These are phyloP conservation scores for Pseudogymnoascus sp. DNA, from an alignment of 2,329 filamentous ascomycete species.

Conservation along the genomic window DNA sequence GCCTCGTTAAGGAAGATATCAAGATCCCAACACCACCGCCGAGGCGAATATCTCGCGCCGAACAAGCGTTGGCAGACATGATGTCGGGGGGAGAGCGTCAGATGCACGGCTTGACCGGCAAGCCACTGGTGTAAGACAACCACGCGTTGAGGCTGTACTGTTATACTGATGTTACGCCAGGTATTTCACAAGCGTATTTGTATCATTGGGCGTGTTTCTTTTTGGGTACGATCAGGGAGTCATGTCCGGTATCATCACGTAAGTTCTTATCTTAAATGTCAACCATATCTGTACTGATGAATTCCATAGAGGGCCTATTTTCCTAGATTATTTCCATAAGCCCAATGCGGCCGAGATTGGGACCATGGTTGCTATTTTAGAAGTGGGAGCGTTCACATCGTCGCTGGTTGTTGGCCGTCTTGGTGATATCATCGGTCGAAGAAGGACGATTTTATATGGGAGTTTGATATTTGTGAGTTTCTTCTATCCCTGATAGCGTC, in stretches of 20 bases:
- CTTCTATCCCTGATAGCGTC: background rate
- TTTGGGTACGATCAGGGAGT: constrained; percentile 88
- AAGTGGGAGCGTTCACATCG: constrained; percentile 84
- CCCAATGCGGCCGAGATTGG: constrained; percentile 81
- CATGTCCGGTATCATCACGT: constrained; percentile 70
- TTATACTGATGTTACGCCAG: constrained; percentile 35
- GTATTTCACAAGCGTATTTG: constrained; percentile 90
- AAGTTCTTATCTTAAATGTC: constrained; percentile 22
- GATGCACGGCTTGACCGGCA: constrained; percentile 89
- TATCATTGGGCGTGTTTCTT: constrained; percentile 77
- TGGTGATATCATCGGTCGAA: constrained; percentile 83
- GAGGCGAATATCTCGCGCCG: constrained; percentile 53
- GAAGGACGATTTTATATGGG: constrained; percentile 86
- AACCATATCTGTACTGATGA: constrained; percentile 15
- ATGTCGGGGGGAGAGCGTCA: constrained; percentile 74
- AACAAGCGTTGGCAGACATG: constrained; percentile 68
- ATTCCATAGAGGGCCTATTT: constrained; percentile 62
- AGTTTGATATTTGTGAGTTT: constrained; percentile 63
- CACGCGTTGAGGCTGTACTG: constrained; percentile 11
- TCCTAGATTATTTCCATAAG: constrained; percentile 86
- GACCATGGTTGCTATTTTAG: constrained; percentile 95
- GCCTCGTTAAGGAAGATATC: constrained; percentile 64
- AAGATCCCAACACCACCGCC: constrained; percentile 62
- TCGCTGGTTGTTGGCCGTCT: constrained; percentile 80
- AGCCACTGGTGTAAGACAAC: constrained; percentile 71